Base-by-base conservation (phyloP, 1,284 basidiomycete species). In the Puccinia brachypodii region DNA sequence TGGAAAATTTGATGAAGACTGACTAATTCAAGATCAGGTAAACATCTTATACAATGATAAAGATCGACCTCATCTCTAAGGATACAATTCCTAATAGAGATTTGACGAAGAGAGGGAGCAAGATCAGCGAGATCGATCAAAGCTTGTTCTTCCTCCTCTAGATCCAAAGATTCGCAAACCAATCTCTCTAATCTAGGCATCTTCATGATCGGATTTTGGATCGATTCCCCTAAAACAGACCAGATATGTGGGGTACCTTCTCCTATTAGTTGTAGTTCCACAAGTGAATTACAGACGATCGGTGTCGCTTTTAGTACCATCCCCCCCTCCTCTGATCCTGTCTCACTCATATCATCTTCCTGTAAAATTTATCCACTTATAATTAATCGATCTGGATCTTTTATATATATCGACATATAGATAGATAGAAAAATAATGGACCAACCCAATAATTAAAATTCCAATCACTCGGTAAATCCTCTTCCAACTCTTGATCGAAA, bases 31-130 rank as follows among this genome's bases (percentile, higher is more conserved):
- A 81, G 62, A 40, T 81, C 58, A 50, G 79, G 79, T 56, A 81
- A 74, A 56, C 79, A 81, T 28, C 79, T 62, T 25, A 81, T 81
- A 81, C 79, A 81, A 66, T 81, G 69, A 64, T 81, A 81, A 13
- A 81, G 44, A 62, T 81, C 79, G 16, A 71, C 71, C 40, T 81
- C 79, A 40, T 81, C 79, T 66, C 62, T 81, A 19, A 81, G 50
- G 22, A 72, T 66, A 56, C 79, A 81, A 33, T 60, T 66, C 16
- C 79, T 58, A 3, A 81, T 66, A 3, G 58, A 28, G n/a, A 81
- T 47, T 38, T 73, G 19, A n/a, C 47, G 58, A 3, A 81, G 42
- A 25, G 22, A 47, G 40, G 79, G 79, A 7, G 79, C 79, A 19
- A 81, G 58, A 31, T 64, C 60, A 13, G 79, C 13, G 31, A 81